A percentile compares a stretch with the other conserved stretches of the same genome.
These are phyloP conservation scores for Pseudognaphalium luteoalbum DNA, from an alignment of 129 eudicot species.

Conservation along the genomic window DNA sequence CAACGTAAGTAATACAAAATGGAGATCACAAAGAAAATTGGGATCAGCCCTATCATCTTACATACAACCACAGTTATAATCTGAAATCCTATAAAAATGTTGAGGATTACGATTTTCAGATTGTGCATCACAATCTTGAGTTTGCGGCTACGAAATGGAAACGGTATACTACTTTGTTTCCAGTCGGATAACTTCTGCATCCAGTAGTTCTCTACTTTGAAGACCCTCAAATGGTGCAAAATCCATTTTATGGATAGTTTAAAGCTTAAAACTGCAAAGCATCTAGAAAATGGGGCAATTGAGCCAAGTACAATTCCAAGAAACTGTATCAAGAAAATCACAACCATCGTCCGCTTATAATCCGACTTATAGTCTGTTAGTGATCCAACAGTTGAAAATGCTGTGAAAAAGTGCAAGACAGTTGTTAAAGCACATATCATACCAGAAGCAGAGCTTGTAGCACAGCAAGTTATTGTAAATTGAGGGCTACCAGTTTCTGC, in stretches of 20 bases:
- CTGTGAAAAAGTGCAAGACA: background rate
- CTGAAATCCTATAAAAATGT: slow-evolving; percentile 24
- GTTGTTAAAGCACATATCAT: background rate
- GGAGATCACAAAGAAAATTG: background rate
- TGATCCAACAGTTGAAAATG: background rate
- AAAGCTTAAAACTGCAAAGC: slow-evolving; percentile 18
- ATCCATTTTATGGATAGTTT: background rate
- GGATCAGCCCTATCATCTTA: slow-evolving; percentile 14
- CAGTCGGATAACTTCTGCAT: slow-evolving; percentile 20
- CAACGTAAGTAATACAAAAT: background rate
- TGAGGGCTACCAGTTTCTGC: too few species aligned
- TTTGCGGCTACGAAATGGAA: background rate
- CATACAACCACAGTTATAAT: slow-evolving; percentile 17
- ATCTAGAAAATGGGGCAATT: slow-evolving; percentile 9
- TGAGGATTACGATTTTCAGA: slow-evolving; percentile 2
- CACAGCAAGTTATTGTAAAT: too few species aligned
- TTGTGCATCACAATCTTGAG: slow-evolving; percentile 20
- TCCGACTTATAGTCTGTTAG: background rate
- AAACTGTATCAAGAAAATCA: slow-evolving; percentile 9
- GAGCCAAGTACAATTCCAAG: background rate
- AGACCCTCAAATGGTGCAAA: background rate
- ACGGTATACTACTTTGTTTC: slow-evolving; percentile 1
- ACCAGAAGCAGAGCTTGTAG: slow-evolving; percentile 16
- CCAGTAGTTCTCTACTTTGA: slow-evolving; percentile 34
- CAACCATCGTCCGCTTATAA: slow-evolving; percentile 7